A percentile compares a stretch with the other conserved stretches of the same genome.
Conservation (phyloP, 139 green algal genomes). For the Coccomyxa sp. region DNA sequence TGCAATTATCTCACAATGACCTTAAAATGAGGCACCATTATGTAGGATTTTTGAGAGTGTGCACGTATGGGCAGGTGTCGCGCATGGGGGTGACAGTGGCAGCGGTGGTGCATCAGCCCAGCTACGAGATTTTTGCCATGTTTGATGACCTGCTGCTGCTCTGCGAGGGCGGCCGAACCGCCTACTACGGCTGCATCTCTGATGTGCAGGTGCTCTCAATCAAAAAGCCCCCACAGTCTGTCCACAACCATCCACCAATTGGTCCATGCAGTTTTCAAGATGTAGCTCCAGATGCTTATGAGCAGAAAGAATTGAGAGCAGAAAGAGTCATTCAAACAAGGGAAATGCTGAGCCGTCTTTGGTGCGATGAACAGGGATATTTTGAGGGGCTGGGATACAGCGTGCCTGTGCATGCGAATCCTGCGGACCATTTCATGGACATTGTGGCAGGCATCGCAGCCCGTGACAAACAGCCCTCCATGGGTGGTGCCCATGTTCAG, state of each 20-base stretch:
- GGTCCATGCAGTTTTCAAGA: neutral
- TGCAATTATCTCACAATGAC: neutral
- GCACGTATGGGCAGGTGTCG: slow-evolving; percentile 18
- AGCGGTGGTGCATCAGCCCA: slow-evolving; percentile 60
- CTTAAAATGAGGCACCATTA: too few relatives aligned
- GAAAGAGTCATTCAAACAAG: too few relatives aligned
- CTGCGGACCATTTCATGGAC: slow-evolving; percentile 66
- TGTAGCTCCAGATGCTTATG: neutral
- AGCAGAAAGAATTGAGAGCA: too few relatives aligned
- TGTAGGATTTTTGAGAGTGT: neutral
- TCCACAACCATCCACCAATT: neutral
- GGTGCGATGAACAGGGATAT: slow-evolving; percentile 23
- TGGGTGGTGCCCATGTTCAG: too few relatives aligned
- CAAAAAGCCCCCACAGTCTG: neutral
- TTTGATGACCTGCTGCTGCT: too few relatives aligned
- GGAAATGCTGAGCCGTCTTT: neutral
- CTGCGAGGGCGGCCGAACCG: slow-evolving; percentile 52
- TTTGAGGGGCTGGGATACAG: slow-evolving; percentile 44
- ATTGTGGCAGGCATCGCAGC: slow-evolving; percentile 45
- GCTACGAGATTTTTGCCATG: too few relatives aligned
- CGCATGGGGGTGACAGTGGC: slow-evolving; percentile 49
- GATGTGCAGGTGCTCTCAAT: neutral
- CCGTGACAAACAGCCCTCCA: too few relatives aligned
- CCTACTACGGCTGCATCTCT: slow-evolving; percentile 44
- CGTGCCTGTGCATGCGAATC: slow-evolving; percentile 56